These are phyloP conservation scores for Lactifluus subvellereus DNA, from an alignment of 768 basidiomycete genomes.

Conservation along the genomic window DNA sequence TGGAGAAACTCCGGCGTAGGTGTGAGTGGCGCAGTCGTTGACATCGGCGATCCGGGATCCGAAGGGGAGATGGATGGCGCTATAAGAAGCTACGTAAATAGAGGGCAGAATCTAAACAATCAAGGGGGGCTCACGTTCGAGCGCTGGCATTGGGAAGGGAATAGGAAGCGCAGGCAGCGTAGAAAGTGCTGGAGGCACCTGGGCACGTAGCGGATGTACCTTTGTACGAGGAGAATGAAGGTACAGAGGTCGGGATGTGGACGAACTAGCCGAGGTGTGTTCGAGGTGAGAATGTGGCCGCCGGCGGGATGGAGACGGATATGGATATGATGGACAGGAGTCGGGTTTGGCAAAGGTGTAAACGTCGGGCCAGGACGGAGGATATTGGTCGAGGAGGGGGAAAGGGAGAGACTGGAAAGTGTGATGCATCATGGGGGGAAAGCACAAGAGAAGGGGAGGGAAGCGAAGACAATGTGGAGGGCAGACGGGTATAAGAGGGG, in stretches of 20 bases:
- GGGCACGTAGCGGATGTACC: conserved; percentile 1
- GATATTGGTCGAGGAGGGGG: conserved; percentile 25
- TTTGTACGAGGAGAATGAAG: conserved; percentile 1
- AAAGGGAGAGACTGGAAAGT: conserved; percentile 21
- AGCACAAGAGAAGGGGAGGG: neutral
- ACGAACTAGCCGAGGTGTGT: neutral
- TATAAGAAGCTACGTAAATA: conserved; percentile 8
- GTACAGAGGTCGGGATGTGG: neutral
- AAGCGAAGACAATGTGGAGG: conserved; percentile 19
- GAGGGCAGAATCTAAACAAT: neutral
- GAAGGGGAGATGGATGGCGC: conserved; percentile 42
- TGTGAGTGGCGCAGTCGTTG: conserved; percentile 29
- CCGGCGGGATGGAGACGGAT: neutral
- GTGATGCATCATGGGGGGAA: conserved; percentile 27
- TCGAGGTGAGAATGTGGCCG: neutral
- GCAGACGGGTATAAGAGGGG: conserved; percentile 21
- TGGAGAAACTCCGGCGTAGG: conserved; percentile 34
- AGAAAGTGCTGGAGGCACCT: conserved; percentile 1
- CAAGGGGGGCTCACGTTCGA: conserved; percentile 30
- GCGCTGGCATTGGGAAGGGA: conserved; percentile 1
- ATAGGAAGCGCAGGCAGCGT: conserved; percentile 11
- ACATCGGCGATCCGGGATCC: conserved; percentile 29
- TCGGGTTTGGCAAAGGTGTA: conserved; percentile 14
- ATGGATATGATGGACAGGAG: conserved; percentile 1
- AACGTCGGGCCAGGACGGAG: conserved; percentile 9